These are phyloP conservation scores for Pseudonectria foliicola DNA, from an alignment of 2,329 filamentous ascomycete species.

Conservation along the genomic window DNA sequence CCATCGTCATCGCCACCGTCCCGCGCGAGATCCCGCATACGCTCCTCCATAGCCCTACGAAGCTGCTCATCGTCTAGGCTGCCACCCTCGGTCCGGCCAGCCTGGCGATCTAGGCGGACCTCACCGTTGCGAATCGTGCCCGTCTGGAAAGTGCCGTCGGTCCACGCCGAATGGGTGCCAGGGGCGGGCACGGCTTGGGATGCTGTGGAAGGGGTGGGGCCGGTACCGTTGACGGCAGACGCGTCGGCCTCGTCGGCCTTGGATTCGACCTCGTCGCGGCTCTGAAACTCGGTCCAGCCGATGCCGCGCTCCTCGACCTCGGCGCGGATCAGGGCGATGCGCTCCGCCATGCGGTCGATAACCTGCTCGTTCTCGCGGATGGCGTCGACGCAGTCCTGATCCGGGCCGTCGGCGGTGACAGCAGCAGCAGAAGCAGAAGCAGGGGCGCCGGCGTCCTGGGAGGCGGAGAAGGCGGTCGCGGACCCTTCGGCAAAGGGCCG, in stretches of 20 bases:
- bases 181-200: conserved; percentile 4
- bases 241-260: conserved; percentile 8
- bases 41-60: conserved; percentile 46
- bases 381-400: conserved; percentile 66
- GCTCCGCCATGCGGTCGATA: conserved; percentile 59
- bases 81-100: conserved; percentile 30
- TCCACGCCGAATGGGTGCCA: conserved; percentile 42
- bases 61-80: conserved; percentile 54
- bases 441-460: conserved; percentile 3
- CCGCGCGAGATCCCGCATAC: conserved; percentile 38
- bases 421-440: too few species aligned
- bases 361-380: conserved; percentile 65
- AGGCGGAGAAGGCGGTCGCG: conserved; percentile 22
- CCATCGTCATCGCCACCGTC: conserved; percentile 42
- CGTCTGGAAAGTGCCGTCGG: conserved; percentile 56
- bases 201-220: neutral
- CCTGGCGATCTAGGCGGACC: conserved; percentile 35
- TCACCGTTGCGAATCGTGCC: conserved; percentile 48
- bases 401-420: conserved; percentile 31
- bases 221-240: conserved; percentile 12
- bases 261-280: conserved; percentile 36
- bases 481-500: conserved; percentile 56
- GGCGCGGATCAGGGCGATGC: conserved; percentile 53
- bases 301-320: conserved; percentile 57
- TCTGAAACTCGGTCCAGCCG: conserved; percentile 51